A percentile compares a stretch with the other conserved stretches of the same genome.
Conservation (phyloP, 2,329 filamentous ascomycete species). For the Xylaria arbuscula region DNA sequence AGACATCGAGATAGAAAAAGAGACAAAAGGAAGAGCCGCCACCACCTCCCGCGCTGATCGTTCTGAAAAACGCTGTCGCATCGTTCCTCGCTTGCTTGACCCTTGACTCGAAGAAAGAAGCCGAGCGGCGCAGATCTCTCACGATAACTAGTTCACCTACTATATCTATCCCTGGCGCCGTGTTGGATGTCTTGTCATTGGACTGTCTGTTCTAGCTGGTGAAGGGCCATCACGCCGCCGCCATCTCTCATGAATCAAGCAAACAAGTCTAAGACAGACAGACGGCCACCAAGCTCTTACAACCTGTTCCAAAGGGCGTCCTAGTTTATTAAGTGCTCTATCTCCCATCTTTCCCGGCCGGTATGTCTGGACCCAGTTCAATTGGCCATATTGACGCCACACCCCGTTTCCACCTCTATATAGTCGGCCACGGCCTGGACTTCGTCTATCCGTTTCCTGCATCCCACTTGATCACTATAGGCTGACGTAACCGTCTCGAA, state of each 20-base stretch:
- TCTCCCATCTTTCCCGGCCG: not conserved
- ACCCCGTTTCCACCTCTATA: not conserved
- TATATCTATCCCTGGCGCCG: slow-evolving; percentile 5
- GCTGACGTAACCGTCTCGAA: slow-evolving; percentile 34
- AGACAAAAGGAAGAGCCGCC: slow-evolving; percentile 32
- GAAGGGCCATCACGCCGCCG: slow-evolving; percentile 7
- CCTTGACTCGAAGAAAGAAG: slow-evolving; percentile 17
- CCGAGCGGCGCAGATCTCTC: slow-evolving; percentile 13
- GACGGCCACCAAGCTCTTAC: slow-evolving; percentile 7
- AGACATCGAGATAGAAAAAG: slow-evolving; percentile 13
- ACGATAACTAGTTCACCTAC: not conserved
- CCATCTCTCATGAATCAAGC: slow-evolving; percentile 18
- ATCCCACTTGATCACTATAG: slow-evolving; percentile 23
- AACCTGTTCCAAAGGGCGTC: slow-evolving; percentile 3
- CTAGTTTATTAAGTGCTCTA: not conserved
- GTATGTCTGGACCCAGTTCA: slow-evolving; percentile 11
- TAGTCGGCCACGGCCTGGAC: not conserved
- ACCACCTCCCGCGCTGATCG: not conserved
- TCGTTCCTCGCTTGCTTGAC: slow-evolving; percentile 14
- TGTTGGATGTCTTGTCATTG: slow-evolving; percentile 14
- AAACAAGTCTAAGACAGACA: slow-evolving; percentile 10
- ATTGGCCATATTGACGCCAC: slow-evolving; percentile 18
- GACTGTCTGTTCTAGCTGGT: slow-evolving; percentile 1
- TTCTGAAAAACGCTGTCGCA: slow-evolving; percentile 15
- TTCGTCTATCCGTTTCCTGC: slow-evolving; percentile 4